A percentile compares a stretch with the other conserved stretches of the same genome.
Evolutionary conservation across 2,329 filamentous ascomycete genomes (phyloP).

Genomic region (Metarhizium sp.): DNA sequence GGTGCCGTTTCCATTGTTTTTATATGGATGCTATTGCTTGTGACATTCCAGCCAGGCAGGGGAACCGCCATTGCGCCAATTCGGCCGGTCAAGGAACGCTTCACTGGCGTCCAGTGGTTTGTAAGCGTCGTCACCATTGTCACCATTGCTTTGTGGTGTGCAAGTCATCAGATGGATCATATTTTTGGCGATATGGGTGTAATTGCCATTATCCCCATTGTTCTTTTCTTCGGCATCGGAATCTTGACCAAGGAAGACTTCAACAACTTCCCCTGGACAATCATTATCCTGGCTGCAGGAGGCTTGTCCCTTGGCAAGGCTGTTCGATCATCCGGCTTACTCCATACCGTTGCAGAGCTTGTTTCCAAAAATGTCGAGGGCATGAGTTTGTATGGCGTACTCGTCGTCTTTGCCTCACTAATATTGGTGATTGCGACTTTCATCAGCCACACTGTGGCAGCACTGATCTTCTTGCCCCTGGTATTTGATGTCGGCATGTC

Average conservation of each 20-base stretch:
- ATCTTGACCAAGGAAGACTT: constrained; percentile 98
- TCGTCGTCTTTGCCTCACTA: constrained; percentile 74
- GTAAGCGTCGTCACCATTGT: constrained; percentile 72
- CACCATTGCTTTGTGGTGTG: constrained; percentile 89
- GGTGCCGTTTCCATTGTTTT: constrained; percentile 79
- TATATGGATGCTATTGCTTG: constrained; percentile 80
- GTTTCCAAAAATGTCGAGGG: constrained; percentile 69
- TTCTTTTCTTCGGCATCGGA: constrained; percentile 92
- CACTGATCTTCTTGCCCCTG: constrained; percentile 85
- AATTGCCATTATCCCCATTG: constrained; percentile 89
- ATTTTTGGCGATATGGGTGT: constrained; percentile 98
- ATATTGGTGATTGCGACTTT: constrained; percentile 94
- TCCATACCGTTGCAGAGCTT: constrained; percentile 73
- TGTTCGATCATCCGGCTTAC: constrained; percentile 82
- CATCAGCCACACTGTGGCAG: constrained; percentile 94
- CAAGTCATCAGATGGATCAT: constrained; percentile 76
- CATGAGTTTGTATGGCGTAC: constrained; percentile 74
- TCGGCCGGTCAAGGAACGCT: constrained; percentile 77
- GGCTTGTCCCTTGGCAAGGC: constrained; percentile 88
- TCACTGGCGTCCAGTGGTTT: constrained; percentile 87
- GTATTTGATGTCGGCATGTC: constrained; percentile 75
- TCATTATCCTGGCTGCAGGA: constrained; percentile 94
- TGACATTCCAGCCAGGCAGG: constrained; percentile 75
- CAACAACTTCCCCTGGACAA: constrained; percentile 99
- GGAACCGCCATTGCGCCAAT: constrained; percentile 89